These are phyloP conservation scores for Albugo candida DNA, from an alignment of 352 stramenopile species.

Conservation along the genomic window DNA sequence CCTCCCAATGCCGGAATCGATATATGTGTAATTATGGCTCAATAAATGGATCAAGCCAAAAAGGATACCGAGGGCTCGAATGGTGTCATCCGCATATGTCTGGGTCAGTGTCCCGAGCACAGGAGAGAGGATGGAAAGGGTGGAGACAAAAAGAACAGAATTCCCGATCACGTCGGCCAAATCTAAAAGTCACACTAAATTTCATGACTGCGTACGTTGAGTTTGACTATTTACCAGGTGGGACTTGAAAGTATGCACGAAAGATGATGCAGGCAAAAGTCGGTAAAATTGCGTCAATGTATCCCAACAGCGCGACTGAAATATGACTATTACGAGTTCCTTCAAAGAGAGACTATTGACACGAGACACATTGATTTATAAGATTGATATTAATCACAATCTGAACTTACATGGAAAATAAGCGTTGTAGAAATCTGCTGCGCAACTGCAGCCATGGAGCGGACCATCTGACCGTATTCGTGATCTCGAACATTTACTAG, in stretches of 20 bases:
- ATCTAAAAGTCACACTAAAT: conserved; percentile 11
- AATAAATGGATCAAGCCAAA: conserved; percentile 75
- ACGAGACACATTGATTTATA: conserved; percentile 1
- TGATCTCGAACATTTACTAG: conserved; percentile 66
- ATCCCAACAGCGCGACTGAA: conserved; percentile 28
- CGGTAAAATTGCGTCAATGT: conserved; percentile 34
- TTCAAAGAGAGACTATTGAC: conserved; percentile 41
- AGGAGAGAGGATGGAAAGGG: conserved; percentile 71
- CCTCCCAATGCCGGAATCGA: conserved; percentile 61
- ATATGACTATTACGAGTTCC: conserved; percentile 35
- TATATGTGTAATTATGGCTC: conserved; percentile 81
- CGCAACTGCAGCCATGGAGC: conserved; percentile 60
- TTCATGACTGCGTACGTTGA: neutral
- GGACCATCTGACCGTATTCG: conserved; percentile 73
- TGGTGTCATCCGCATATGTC: conserved; percentile 84
- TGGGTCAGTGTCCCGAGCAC: conserved; percentile 80
- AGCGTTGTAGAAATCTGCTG: conserved; percentile 78
- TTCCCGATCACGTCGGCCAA: conserved; percentile 32
- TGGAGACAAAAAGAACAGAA: conserved; percentile 67
- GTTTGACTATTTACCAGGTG: conserved; percentile 11
- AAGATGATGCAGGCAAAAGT: conserved; percentile 34
- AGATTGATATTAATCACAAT: neutral
- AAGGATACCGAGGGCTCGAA: conserved; percentile 63
- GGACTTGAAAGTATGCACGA: conserved; percentile 16
- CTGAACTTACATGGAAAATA: conserved; percentile 65